Base-by-base conservation (phyloP, 2,329 filamentous ascomycete genomes). In the Aspergillus caelatus region DNA sequence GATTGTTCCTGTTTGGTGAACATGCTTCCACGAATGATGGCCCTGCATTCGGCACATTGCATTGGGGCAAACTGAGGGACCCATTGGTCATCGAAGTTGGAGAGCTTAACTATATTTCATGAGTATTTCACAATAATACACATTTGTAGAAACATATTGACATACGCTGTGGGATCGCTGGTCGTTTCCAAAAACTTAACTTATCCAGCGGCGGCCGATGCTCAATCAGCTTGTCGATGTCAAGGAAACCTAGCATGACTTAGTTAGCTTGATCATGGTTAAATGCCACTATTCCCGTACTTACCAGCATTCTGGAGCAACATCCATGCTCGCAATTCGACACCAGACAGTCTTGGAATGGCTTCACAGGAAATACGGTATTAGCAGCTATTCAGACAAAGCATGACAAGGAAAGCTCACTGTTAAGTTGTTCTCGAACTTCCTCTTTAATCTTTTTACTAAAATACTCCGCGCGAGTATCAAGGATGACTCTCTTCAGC, bases 181-280 rank as follows among this genome's bases (percentile, higher is more conserved):
- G 71, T 21, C 72, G 65, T 46, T 72, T 74, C 0, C 62, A 52
- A 19, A 52, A 52, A 4, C 28, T 63, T 1, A 67, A 48, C 21
- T 70, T 62, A 32, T 67, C 62, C 2, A 70, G 41, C 26, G 70
- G 68, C 3, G 73, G 70, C 11, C 73, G 70, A 62, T 78, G 68
- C 66, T 80, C 77, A 46, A 80, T 74, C 2, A 78, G 50, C 28
- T 79, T 79, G 61, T 79, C 78, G 26, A 79, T 75, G 56, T 80
- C 78, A 2, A 79, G 71, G 14, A 78, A 75, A 9, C 74, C 74
- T 34, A 28, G 19, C 26, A n/a, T 2, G 26, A 61, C 28, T 62
- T 23, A 55, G 52, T 19, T 39, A 10, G 4, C 19, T 14, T 12
- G 2, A 3, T 11, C 0, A 32, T 32, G n/a, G 1, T 11, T 8